Evolutionary conservation across 495 filamentous ascomycete species (phyloP).

Genomic region (Aspergillus biplanus): DNA sequence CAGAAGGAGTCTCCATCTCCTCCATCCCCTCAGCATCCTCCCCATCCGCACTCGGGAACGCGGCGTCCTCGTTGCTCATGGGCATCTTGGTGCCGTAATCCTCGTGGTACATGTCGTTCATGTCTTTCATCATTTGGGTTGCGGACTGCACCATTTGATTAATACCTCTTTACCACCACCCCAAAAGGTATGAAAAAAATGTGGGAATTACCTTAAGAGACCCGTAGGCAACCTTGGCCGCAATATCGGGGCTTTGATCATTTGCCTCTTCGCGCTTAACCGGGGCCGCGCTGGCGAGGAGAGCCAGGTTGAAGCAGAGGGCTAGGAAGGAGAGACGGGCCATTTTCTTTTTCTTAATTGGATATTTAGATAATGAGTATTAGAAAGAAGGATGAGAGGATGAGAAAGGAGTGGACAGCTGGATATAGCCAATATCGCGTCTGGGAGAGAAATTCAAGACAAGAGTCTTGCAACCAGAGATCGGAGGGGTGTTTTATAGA

Average conservation of each 20-base stretch:
- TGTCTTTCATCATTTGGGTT: slow-evolving; percentile 27
- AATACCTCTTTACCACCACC: slow-evolving; percentile 6
- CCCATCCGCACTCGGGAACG: not conserved
- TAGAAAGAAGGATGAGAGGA: not conserved
- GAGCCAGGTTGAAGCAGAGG: slow-evolving; percentile 37
- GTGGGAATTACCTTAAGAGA: slow-evolving; percentile 17
- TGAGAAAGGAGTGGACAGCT: slow-evolving; percentile 14
- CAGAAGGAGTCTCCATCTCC: not conserved
- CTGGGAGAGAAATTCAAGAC: not conserved
- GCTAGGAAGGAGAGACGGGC: slow-evolving; percentile 40
- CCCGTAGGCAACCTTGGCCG: slow-evolving; percentile 13
- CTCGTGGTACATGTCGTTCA: slow-evolving; percentile 15
- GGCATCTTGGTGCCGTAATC: slow-evolving; percentile 13
- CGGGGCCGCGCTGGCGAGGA: slow-evolving; percentile 29
- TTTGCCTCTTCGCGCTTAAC: slow-evolving; percentile 17
- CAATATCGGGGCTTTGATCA: not conserved
- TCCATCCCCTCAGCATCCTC: not conserved
- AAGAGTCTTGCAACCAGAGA: not conserved
- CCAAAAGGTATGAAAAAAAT: no score
- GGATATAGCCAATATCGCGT: not conserved
- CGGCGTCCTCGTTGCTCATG: not conserved
- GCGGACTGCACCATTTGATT: slow-evolving; percentile 20
- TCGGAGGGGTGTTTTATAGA: not conserved
- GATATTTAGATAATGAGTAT: slow-evolving; percentile 20
- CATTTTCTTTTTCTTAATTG: slow-evolving; percentile 31